Conservation (phyloP, 345 rosid genomes). For the Odontarrhena argentea region DNA sequence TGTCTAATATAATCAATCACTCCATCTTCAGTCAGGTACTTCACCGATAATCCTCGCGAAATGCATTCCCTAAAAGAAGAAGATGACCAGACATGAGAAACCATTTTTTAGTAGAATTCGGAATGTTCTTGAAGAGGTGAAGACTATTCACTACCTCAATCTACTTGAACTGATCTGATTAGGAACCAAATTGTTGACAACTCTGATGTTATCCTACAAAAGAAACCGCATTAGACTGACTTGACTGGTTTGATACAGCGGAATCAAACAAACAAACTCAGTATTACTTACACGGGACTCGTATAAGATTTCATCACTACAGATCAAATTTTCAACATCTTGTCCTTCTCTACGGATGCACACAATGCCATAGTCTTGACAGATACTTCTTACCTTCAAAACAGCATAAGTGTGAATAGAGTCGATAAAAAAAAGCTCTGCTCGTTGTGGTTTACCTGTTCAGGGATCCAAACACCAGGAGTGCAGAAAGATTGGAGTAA, state of each 20-base stretch:
- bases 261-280: not conserved
- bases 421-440: not conserved
- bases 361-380: constrained; percentile 74
- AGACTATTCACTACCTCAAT: constrained; percentile 55
- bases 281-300: constrained; percentile 49
- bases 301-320: constrained; percentile 51
- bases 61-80: constrained; percentile 69
- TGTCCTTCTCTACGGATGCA: constrained; percentile 89
- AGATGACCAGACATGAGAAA: not conserved
- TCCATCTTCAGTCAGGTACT: constrained; percentile 70
- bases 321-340: constrained; percentile 63
- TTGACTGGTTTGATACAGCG: not conserved
- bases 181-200: constrained; percentile 66
- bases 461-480: constrained; percentile 86
- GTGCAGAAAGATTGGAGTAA: constrained; percentile 70
- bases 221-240: not conserved
- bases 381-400: constrained; percentile 62
- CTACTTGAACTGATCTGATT: constrained; percentile 87
- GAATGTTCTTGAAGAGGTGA: constrained; percentile 8
- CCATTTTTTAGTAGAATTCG: not conserved
- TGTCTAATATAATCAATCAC: constrained; percentile 62
- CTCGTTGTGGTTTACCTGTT: constrained; percentile 56
- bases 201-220: constrained; percentile 62
- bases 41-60: constrained; percentile 70
- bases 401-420: constrained; percentile 16